Evolutionary conservation across 2,329 filamentous ascomycete species (phyloP).

Genomic region (Aspergillus udagawae): DNA sequence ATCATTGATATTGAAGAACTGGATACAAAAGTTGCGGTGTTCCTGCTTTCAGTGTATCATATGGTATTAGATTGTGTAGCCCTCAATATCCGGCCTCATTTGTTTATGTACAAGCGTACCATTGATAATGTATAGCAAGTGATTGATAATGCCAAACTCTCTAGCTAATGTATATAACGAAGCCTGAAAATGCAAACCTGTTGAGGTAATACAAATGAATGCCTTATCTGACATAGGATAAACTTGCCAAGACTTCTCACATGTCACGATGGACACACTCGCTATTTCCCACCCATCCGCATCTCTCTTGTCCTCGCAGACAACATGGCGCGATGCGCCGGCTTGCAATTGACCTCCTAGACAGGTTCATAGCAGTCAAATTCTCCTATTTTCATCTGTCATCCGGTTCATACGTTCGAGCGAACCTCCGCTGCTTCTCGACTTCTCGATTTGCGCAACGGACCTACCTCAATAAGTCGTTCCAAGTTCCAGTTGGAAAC

Average conservation of each 20-base stretch:
- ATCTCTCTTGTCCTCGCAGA: background rate
- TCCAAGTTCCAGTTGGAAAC: constrained; percentile 23
- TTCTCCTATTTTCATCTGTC: background rate
- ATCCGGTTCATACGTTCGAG: background rate
- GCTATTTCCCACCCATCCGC: background rate
- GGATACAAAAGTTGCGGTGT: background rate
- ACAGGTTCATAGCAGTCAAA: background rate
- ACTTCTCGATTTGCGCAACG: background rate
- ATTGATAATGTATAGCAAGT: background rate
- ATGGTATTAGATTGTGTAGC: background rate
- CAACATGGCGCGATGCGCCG: constrained; percentile 23
- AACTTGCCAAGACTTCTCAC: background rate
- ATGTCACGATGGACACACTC: background rate
- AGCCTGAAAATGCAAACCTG: background rate
- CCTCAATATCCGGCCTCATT: background rate
- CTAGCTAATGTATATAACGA: background rate
- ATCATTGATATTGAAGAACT: background rate
- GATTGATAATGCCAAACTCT: background rate
- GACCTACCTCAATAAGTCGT: background rate
- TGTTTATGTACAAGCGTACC: background rate
- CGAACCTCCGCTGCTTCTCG: background rate
- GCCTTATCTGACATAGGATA: background rate
- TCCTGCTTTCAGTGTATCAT: background rate
- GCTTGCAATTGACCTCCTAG: background rate
- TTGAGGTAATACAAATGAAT: background rate